Evolutionary conservation across 768 basidiomycete species (phyloP).

Genomic region (Collybiopsis luxurians): DNA sequence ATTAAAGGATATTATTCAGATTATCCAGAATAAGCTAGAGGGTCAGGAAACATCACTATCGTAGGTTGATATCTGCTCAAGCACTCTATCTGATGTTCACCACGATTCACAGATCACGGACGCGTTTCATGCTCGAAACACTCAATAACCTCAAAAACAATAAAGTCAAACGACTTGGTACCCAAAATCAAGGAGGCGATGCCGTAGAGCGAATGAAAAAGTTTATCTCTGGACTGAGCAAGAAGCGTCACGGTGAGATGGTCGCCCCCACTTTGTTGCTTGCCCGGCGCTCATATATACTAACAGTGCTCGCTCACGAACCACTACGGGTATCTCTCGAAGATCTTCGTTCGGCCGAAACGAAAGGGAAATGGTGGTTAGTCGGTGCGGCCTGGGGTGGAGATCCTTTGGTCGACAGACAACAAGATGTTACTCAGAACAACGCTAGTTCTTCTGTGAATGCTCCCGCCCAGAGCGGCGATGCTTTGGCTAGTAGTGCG

Average conservation of each 20-base stretch:
- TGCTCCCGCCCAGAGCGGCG: constrained; percentile 14
- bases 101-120: constrained; percentile 64
- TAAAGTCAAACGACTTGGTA: constrained; percentile 62
- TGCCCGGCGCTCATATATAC: not conserved
- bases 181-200: constrained; percentile 70
- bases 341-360: constrained; percentile 83
- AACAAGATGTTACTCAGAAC: constrained; percentile 30
- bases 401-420: constrained; percentile 80
- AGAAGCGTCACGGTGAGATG: constrained; percentile 67
- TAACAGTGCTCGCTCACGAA: constrained; percentile 80
- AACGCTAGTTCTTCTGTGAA: constrained; percentile 19
- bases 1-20: constrained; percentile 84
- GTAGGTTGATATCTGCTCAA: constrained; percentile 28
- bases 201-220: constrained; percentile 87
- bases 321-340: constrained; percentile 80
- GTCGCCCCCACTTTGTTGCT: not conserved
- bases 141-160: constrained; percentile 91
- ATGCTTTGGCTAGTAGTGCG: constrained; percentile 31
- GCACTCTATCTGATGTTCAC: constrained; percentile 5
- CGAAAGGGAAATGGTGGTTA: constrained; percentile 97
- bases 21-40: constrained; percentile 72
- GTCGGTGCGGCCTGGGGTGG: constrained; percentile 96
- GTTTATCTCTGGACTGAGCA: constrained; percentile 71
- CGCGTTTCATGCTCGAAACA: constrained; percentile 94
- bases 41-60: constrained; percentile 48